phyloP scores from a whole-genome alignment of 1,284 basidiomycete genomes.

The Naganishia sp. region DNA sequence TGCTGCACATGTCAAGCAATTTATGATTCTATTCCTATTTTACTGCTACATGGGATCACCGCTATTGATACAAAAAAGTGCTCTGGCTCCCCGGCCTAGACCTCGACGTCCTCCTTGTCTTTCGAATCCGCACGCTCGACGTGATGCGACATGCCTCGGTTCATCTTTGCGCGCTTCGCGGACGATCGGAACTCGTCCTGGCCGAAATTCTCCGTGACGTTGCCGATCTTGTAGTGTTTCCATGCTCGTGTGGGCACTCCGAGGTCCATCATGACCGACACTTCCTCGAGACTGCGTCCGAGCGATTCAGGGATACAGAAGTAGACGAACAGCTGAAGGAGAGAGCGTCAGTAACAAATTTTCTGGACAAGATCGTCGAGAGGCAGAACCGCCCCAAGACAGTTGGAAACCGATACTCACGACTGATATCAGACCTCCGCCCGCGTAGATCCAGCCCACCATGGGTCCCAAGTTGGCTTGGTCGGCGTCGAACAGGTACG shows the following conservation, averaged over 20 bases:
- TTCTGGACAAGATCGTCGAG: not conserved
- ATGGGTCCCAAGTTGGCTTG: slow-evolving; percentile 53
- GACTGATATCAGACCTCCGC: slow-evolving; percentile 37
- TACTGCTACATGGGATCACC: no score
- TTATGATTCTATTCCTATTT: no score
- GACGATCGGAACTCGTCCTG: slow-evolving; percentile 27
- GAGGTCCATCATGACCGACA: slow-evolving; percentile 44
- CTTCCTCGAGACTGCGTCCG: slow-evolving; percentile 45
- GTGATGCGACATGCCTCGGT: slow-evolving; percentile 28
- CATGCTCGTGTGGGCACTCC: slow-evolving; percentile 48
- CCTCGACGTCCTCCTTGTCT: slow-evolving; percentile 4
- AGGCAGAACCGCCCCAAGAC: slow-evolving; percentile 33
- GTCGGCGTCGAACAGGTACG: slow-evolving; percentile 46
- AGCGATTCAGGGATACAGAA: slow-evolving; percentile 54
- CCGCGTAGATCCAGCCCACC: slow-evolving; percentile 54
- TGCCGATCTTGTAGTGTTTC: slow-evolving; percentile 45
- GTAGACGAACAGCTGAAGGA: slow-evolving; percentile 54
- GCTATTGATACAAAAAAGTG: no score
- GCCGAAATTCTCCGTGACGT: slow-evolving; percentile 23
- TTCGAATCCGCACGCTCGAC: slow-evolving; percentile 15
- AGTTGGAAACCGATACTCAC: slow-evolving; percentile 40
- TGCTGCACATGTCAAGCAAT: no score
- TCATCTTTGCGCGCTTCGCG: slow-evolving; percentile 32
- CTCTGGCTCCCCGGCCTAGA: no score
- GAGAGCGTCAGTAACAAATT: slow-evolving; percentile 34